Evolutionary conservation across 2,329 filamentous ascomycete genomes (phyloP).

Genomic region (Fusarium irregulare): DNA sequence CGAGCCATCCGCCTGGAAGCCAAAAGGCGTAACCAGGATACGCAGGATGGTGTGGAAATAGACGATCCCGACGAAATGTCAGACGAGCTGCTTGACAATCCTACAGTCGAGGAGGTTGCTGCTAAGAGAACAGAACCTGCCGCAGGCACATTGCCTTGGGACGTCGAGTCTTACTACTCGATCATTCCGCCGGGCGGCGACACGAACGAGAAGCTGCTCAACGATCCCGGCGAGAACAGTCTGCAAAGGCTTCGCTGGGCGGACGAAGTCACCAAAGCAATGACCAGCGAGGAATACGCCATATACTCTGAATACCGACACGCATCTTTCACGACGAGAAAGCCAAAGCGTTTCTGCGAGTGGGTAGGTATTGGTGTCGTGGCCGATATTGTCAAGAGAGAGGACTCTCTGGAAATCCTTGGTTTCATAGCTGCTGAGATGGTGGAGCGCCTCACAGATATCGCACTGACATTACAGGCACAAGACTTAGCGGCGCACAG

Average conservation of each 20-base stretch:
- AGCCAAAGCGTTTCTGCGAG: slow-evolving; percentile 94
- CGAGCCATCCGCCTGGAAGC: slow-evolving; percentile 97
- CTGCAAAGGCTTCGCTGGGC: slow-evolving; percentile 91
- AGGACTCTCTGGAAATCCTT: slow-evolving; percentile 96
- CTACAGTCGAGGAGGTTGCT: slow-evolving; percentile 68
- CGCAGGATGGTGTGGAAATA: slow-evolving; percentile 72
- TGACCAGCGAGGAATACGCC: slow-evolving; percentile 96
- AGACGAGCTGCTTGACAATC: slow-evolving; percentile 75
- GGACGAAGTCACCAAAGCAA: slow-evolving; percentile 93
- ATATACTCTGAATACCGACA: slow-evolving; percentile 98
- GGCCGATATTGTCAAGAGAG: slow-evolving; percentile 93
- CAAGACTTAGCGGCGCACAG: neutral
- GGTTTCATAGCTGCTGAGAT: slow-evolving; percentile 98
- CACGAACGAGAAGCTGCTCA: slow-evolving; percentile 57
- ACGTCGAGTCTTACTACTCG: slow-evolving; percentile 86
- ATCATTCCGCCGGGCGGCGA: slow-evolving; percentile 85
- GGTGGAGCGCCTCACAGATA: slow-evolving; percentile 93
- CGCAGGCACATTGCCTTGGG: slow-evolving; percentile 93
- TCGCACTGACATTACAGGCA: slow-evolving; percentile 90
- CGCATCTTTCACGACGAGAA: slow-evolving; percentile 96
- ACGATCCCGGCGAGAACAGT: slow-evolving; percentile 91
- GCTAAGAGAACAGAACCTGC: slow-evolving; percentile 82
- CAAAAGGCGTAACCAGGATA: slow-evolving; percentile 5
- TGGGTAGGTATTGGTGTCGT: slow-evolving; percentile 97
- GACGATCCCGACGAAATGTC: slow-evolving; percentile 72